Conservation (phyloP, 2,329 filamentous ascomycete genomes). For the Arachnomyces sp. region DNA sequence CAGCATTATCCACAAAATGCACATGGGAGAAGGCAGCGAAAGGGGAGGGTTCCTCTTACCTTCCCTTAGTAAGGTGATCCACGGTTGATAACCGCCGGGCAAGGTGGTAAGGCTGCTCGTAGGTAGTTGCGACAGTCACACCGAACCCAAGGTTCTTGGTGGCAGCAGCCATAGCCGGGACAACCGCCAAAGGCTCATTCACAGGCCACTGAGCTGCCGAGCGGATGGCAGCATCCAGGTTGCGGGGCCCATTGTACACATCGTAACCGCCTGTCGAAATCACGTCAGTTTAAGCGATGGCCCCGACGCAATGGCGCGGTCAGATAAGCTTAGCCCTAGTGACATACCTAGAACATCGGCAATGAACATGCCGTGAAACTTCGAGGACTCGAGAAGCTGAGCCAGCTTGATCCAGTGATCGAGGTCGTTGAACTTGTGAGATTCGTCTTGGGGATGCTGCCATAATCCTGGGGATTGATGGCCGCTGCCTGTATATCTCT, state of each 20-base stretch:
- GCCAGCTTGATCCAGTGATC: constrained; percentile 55
- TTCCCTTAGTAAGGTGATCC: constrained; percentile 58
- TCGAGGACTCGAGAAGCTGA: constrained; percentile 51
- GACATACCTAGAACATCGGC: constrained; percentile 52
- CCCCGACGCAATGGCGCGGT: background rate
- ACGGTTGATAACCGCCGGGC: constrained; percentile 57
- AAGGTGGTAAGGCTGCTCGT: constrained; percentile 60
- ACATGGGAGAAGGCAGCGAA: background rate
- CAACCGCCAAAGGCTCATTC: constrained; percentile 57
- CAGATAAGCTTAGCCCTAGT: too few species aligned
- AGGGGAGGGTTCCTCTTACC: constrained; percentile 26
- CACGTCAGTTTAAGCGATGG: constrained; percentile 16
- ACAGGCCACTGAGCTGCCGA: constrained; percentile 63
- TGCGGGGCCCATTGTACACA: constrained; percentile 56
- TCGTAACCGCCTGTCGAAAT: constrained; percentile 51
- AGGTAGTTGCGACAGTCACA: constrained; percentile 59
- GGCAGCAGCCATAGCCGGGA: constrained; percentile 59
- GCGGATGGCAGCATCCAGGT: constrained; percentile 51
- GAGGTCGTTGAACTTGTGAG: constrained; percentile 52
- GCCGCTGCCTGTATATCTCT: constrained; percentile 31
- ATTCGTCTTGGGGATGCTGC: constrained; percentile 57
- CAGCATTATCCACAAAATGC: background rate
- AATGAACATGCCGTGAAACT: constrained; percentile 60
- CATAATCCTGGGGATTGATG: constrained; percentile 52
- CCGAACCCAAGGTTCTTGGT: constrained; percentile 61